Evolutionary conservation across 108 stramenopile genomes (phyloP).

Genomic region (Stephanodiscus minutulus): DNA sequence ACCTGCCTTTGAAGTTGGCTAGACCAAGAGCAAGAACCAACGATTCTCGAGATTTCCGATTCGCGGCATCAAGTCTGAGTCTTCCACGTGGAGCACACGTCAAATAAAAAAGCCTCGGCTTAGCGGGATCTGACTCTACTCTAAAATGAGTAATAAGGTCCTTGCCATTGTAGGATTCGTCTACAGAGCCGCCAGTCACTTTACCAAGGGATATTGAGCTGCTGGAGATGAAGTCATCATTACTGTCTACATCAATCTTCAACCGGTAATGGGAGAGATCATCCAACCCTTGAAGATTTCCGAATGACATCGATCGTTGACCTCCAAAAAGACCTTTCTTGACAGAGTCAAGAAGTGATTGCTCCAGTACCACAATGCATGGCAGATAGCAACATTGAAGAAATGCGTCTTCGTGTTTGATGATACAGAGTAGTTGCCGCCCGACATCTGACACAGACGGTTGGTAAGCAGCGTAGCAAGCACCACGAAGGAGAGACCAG

Average conservation of each 20-base stretch:
- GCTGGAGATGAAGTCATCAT: conserved; percentile 15
- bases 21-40: conserved; percentile 71
- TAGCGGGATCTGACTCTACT: conserved; percentile 36
- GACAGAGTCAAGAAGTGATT: conserved; percentile 58
- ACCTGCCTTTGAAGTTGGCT: conserved; percentile 59
- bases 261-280: conserved; percentile 34
- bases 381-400: conserved; percentile 26
- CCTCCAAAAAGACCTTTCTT: conserved; percentile 50
- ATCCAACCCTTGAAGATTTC: conserved; percentile 50
- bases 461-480: conserved; percentile 62
- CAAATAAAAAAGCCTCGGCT: conserved; percentile 41
- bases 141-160: conserved; percentile 12
- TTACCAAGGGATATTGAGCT: conserved; percentile 28
- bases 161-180: conserved; percentile 25
- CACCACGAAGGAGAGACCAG: conserved; percentile 61
- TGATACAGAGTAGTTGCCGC: conserved; percentile 54
- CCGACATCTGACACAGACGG: conserved; percentile 68
- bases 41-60: conserved; percentile 70
- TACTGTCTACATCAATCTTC: conserved; percentile 22
- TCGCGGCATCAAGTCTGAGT: conserved; percentile 57
- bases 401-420: conserved; percentile 18
- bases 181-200: conserved; percentile 16
- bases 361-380: conserved; percentile 47
- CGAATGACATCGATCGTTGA: conserved; percentile 49
- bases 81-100: conserved; percentile 30